Evolutionary conservation across 1,284 basidiomycete genomes (phyloP).

Genomic region (Phlebopus sp.): DNA sequence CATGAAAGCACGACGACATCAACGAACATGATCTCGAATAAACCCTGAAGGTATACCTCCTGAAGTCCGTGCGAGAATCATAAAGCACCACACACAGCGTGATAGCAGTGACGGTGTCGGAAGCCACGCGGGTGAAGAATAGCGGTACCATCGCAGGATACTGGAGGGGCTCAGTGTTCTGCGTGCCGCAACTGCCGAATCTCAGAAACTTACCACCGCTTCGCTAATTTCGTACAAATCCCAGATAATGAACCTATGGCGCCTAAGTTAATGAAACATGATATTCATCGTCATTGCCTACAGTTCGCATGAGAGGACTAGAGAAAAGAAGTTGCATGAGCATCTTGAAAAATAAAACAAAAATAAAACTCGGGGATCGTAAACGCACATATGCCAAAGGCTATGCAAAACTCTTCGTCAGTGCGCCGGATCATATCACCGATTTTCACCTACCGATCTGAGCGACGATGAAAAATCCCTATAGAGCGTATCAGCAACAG

Average conservation of each 20-base stretch:
- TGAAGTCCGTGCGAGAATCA: not conserved
- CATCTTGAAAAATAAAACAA: not conserved
- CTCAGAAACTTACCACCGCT: not conserved
- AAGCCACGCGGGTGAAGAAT: conserved; percentile 1
- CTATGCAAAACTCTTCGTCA: not conserved
- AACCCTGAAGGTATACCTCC: not conserved
- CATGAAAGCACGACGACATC: not conserved
- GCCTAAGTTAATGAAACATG: not conserved
- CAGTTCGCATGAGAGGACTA: not conserved
- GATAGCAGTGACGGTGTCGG: conserved; percentile 1
- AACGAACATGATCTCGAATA: not conserved
- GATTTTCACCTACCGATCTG: not conserved
- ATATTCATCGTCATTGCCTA: not conserved
- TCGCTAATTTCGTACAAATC: not conserved
- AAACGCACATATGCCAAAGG: not conserved
- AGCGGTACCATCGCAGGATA: not conserved
- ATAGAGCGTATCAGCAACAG: not conserved
- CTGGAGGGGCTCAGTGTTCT: not conserved
- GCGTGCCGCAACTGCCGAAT: not conserved
- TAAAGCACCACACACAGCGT: conserved; percentile 1
- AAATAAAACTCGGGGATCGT: not conserved
- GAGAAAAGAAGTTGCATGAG: not conserved
- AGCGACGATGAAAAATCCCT: not conserved
- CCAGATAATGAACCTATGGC: not conserved
- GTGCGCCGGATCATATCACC: not conserved